Conservation (phyloP, 805 yeast genomes). For the Gaillardinia entomophila region DNA sequence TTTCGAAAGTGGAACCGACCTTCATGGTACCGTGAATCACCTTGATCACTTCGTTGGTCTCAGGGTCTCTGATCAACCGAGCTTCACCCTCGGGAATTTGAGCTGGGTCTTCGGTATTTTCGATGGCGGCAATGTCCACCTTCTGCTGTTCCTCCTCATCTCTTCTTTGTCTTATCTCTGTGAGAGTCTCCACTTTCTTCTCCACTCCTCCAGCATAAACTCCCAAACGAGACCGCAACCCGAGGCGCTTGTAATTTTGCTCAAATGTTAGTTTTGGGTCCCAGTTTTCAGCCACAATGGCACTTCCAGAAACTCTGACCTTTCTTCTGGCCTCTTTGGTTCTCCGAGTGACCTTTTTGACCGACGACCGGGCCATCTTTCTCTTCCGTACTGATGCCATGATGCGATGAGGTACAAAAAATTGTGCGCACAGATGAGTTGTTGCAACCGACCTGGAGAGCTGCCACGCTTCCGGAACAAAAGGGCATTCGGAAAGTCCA, state of each 20-base stretch:
- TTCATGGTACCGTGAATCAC: slow-evolving; percentile 69
- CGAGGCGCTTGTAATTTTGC: slow-evolving; percentile 83
- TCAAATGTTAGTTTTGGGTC: slow-evolving; percentile 72
- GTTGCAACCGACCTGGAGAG: too few species aligned
- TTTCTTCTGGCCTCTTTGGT: slow-evolving; percentile 65
- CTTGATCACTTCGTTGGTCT: slow-evolving; percentile 55
- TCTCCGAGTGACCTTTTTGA: slow-evolving; percentile 64
- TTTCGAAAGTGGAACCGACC: slow-evolving; percentile 12
- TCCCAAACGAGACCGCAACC: slow-evolving; percentile 64
- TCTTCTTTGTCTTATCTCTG: slow-evolving; percentile 28
- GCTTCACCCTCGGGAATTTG: slow-evolving; percentile 78
- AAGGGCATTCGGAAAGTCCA: too few species aligned
- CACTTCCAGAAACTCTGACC: slow-evolving; percentile 62
- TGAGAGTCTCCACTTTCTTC: slow-evolving; percentile 39
- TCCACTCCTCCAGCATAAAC: slow-evolving; percentile 79
- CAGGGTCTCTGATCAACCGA: slow-evolving; percentile 61
- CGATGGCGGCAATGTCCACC: slow-evolving; percentile 35
- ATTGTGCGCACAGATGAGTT: too few species aligned
- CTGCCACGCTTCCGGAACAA: too few species aligned
- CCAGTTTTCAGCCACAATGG: slow-evolving; percentile 88
- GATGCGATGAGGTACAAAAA: background rate
- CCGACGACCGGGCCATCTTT: slow-evolving; percentile 72
- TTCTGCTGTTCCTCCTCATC: slow-evolving; percentile 14
- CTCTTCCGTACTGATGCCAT: slow-evolving; percentile 80
- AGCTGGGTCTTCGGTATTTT: slow-evolving; percentile 45